Evolutionary conservation across 768 basidiomycete genomes (phyloP).

Genomic region (Lentinula guzmanii): DNA sequence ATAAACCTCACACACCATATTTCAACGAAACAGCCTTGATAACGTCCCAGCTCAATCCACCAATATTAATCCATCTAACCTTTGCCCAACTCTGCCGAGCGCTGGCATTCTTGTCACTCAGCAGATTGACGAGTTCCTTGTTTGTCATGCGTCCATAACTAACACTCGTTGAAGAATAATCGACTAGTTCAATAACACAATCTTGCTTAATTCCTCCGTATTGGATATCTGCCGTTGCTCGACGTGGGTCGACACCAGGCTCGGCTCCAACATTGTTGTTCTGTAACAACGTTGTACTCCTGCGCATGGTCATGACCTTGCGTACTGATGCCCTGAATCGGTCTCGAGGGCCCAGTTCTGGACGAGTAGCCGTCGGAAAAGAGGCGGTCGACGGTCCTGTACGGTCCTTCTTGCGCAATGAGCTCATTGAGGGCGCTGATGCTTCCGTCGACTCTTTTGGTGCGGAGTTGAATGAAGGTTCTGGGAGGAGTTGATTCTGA

Average conservation of each 20-base stretch:
- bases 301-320: slow-evolving; percentile 59
- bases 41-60: slow-evolving; percentile 59
- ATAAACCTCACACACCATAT: slow-evolving; percentile 36
- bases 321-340: slow-evolving; percentile 50
- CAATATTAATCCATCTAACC: slow-evolving; percentile 63
- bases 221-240: slow-evolving; percentile 45
- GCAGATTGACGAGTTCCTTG: slow-evolving; percentile 38
- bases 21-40: slow-evolving; percentile 52
- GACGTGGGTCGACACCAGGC: slow-evolving; percentile 65
- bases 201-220: slow-evolving; percentile 55
- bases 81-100: slow-evolving; percentile 34
- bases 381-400: slow-evolving; percentile 11
- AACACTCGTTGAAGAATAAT: slow-evolving; percentile 55
- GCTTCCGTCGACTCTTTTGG: not conserved
- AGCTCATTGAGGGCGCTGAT: not conserved
- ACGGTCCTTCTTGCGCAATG: slow-evolving; percentile 13
- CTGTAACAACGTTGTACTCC: slow-evolving; percentile 34
- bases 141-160: slow-evolving; percentile 55
- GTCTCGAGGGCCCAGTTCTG: slow-evolving; percentile 34
- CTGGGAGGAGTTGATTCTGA: not conserved
- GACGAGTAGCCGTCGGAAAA: slow-evolving; percentile 10
- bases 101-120: slow-evolving; percentile 26
- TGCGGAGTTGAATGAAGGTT: not conserved
- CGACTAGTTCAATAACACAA: slow-evolving; percentile 61
- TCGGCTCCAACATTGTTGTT: slow-evolving; percentile 52